Evolutionary conservation across 805 yeast genomes (phyloP), one percentile per base, ranked within the genome.

Genomic region (Wickerhamiella sorbophila): DNA sequence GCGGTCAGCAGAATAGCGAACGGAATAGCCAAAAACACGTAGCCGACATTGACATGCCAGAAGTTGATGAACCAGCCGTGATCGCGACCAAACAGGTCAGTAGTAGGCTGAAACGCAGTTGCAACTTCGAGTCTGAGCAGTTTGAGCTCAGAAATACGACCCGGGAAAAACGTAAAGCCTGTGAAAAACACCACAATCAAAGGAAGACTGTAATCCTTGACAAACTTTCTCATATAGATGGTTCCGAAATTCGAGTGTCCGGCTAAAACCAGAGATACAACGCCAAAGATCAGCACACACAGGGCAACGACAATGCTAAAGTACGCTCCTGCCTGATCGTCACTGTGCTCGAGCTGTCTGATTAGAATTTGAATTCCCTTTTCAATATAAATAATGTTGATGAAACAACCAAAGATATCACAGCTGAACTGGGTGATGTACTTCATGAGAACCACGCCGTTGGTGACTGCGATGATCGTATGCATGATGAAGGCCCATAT

Each of bases 81-180:
- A 5, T 53, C 52, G 18, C 63, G 50, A 14, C 60, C 44, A 38
- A 48, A 34, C 57, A 63, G 29, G 24, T 47, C 31, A 38, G 54
- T 48, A 0, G 95, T 84, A 2, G 98, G 96, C 31, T 67, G 69
- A 55, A 79, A 91, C 0, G 95, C 66, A 42, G 67, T 67, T 1
- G 84, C 72, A 15, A 75, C 77, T 1, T 93, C 91, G 32, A 91
- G 65, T 37, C 62, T 69, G 26, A 74, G 71, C 49, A 88, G 68
- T 12, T 68, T 48, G 1, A 82, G 72, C 18, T 66, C 55, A n/a
- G 66, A 52, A 45, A 88, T 62, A 36, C 71, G 69, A 1, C 93
- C 93, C 3, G 95, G 95, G 61, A 88, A 86, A 63, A 84, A 94
- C n/a, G 77, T 71, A 51, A 88, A 85, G 1, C 94, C 95, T 0